Evolutionary conservation across 2,329 filamentous ascomycete genomes (phyloP).

Genomic region (Tolypocladium sp.): DNA sequence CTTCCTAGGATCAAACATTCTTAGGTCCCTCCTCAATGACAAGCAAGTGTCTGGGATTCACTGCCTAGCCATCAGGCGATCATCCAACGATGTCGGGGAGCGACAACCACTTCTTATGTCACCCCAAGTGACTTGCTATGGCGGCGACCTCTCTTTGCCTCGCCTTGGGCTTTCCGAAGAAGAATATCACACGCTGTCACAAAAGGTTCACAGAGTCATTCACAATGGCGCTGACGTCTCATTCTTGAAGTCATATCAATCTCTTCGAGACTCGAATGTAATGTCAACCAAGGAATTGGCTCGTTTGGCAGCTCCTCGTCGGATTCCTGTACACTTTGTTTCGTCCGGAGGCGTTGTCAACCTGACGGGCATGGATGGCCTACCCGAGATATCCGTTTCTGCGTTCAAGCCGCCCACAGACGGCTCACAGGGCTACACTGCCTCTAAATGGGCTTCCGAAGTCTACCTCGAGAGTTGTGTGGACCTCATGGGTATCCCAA

Average conservation of each 20-base stretch:
- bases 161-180: conserved; percentile 11
- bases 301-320: conserved; percentile 13
- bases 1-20: conserved; percentile 4
- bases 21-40: conserved; percentile 9
- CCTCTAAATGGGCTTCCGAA: conserved; percentile 26
- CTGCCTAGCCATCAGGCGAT: conserved; percentile 28
- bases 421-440: conserved; percentile 21
- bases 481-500: neutral
- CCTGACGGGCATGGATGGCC: neutral
- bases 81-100: conserved; percentile 4
- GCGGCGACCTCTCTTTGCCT: conserved; percentile 16
- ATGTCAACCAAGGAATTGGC: conserved; percentile 22
- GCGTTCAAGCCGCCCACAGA: conserved; percentile 8
- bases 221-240: conserved; percentile 38
- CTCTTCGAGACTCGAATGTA: conserved; percentile 24
- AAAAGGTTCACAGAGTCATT: conserved; percentile 32
- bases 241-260: conserved; percentile 26
- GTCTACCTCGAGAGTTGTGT: conserved; percentile 13
- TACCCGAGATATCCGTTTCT: conserved; percentile 6
- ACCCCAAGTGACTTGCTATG: conserved; percentile 9
- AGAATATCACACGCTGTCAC: conserved; percentile 3
- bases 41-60: conserved; percentile 24
- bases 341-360: conserved; percentile 12
- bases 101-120: neutral
- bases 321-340: conserved; percentile 20